Base-by-base conservation (phyloP, 2,329 filamentous ascomycete genomes). In the Hymenoscyphus scutula region DNA sequence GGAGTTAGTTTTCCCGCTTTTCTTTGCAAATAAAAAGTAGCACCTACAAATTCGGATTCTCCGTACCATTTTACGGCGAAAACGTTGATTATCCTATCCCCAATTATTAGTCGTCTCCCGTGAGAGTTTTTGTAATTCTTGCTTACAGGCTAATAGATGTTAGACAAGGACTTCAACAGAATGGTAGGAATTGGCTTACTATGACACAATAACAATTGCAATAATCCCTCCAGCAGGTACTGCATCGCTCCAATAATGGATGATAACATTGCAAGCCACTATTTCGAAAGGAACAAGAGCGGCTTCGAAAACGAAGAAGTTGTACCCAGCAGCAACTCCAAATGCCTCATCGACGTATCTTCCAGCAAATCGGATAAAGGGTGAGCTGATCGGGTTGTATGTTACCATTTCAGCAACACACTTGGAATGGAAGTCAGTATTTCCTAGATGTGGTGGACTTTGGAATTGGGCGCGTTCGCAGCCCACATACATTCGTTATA, bases 331-430 rank as follows among this genome's bases (percentile, higher is more conserved):
- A 6, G 87, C 87, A 62, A 90, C 88, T 0, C 88, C 88, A 63
- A 92, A 89, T 2, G 89, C 87, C 67, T 91, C 88, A 68, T 92
- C 89, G 32, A 92, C 88, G 67, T 86, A 92, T 55, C 88, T 83
- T 15, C 89, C 88, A 3, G 89, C 89, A 70, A 92, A 91, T 29
- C 88, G 86, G 71, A 92, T 89, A 74, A 93, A 92, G 0, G 89
- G 89, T 48, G 88, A 91, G 0, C 88, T 90, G 60, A 92, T 89
- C 7, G 90, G 89, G 2, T 91, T 78, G 67, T 89, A 91, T 0
- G 88, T 89, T 7, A 90, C 89, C 88, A 92, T 91, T 73, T 92
- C 89, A 13, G 88, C 87, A 77, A 90, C 70, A 37, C 41, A 48
- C 41, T 48, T 19, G n/a, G 80, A 57, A 15, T 13, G 30, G n/a